These are phyloP conservation scores for Globisporangium alternatum DNA, from an alignment of 352 stramenopile species.

Conservation along the genomic window DNA sequence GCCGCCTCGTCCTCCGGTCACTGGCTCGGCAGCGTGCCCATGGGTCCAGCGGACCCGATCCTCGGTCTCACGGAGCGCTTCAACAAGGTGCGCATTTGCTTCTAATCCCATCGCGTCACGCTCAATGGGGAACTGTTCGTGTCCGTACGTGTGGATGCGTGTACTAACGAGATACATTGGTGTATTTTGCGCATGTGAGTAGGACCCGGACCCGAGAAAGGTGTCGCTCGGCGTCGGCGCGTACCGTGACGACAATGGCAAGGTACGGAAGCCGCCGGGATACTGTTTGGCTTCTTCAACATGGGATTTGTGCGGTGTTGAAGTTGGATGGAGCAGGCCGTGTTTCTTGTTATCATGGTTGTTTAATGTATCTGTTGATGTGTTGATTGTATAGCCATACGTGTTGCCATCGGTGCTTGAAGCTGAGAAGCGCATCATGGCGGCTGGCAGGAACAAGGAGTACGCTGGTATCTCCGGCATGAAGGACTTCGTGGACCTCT, in stretches of 20 bases:
- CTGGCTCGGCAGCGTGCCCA: conserved; percentile 86
- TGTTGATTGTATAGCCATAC: conserved; percentile 75
- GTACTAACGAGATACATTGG: conserved; percentile 35
- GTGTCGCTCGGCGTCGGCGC: conserved; percentile 98
- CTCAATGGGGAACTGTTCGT: background rate
- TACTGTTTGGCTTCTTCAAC: conserved; percentile 1
- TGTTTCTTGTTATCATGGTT: background rate
- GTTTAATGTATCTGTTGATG: conserved; percentile 5
- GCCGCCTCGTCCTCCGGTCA: conserved; percentile 39
- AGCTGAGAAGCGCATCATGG: conserved; percentile 94
- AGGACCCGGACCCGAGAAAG: conserved; percentile 93
- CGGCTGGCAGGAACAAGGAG: conserved; percentile 95
- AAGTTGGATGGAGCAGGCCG: background rate
- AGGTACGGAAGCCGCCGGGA: conserved; percentile 32
- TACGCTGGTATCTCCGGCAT: conserved; percentile 97
- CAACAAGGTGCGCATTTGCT: conserved; percentile 68
- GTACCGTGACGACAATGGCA: conserved; percentile 94
- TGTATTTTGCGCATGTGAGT: conserved; percentile 19
- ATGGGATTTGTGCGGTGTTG: conserved; percentile 3
- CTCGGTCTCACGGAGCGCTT: conserved; percentile 93
- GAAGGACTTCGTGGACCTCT: conserved; percentile 94
- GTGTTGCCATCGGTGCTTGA: conserved; percentile 96
- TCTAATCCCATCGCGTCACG: background rate
- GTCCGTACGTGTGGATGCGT: conserved; percentile 9
- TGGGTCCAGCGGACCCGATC: conserved; percentile 96